Percentiles rank a stretch among this genome's conserved stretches.
Evolutionary conservation across 2,329 filamentous ascomycete genomes (phyloP).

Genomic region (Hypoxylon sp.): DNA sequence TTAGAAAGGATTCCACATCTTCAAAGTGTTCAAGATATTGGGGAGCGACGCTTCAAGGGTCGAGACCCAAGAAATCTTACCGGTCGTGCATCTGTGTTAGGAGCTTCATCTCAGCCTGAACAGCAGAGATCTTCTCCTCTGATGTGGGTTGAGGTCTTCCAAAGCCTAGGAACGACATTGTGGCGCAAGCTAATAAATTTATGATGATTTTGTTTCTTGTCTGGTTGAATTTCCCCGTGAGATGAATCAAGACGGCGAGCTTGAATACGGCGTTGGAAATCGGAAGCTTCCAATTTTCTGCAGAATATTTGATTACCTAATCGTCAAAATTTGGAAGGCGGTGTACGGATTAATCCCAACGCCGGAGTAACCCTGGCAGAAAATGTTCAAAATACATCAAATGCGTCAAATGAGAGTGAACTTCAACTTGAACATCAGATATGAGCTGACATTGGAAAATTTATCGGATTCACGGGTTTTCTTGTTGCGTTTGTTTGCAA

Average conservation of each 20-base stretch:
- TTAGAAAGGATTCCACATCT: constrained; percentile 32
- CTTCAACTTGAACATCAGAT: constrained; percentile 1
- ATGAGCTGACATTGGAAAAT: background rate
- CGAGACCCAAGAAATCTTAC: constrained; percentile 65
- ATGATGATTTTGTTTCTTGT: constrained; percentile 6
- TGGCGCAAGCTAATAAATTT: constrained; percentile 47
- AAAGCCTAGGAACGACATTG: constrained; percentile 82
- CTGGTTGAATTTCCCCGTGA: constrained; percentile 18
- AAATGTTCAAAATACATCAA: constrained; percentile 26
- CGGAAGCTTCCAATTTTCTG: constrained; percentile 8
- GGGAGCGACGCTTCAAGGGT: background rate
- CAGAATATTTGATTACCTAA: constrained; percentile 4
- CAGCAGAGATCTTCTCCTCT: constrained; percentile 96
- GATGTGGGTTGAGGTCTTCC: constrained; percentile 87
- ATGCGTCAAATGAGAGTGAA: background rate
- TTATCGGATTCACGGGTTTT: background rate
- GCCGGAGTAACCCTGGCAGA: constrained; percentile 44
- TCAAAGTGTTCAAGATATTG: background rate
- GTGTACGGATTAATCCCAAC: constrained; percentile 46
- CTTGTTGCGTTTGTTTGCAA: background rate
- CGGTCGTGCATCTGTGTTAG: constrained; percentile 98
- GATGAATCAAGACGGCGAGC: constrained; percentile 19
- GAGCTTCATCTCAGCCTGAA: constrained; percentile 98
- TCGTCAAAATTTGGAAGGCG: constrained; percentile 47
- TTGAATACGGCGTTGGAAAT: constrained; percentile 16